Evolutionary conservation across 768 basidiomycete species (phyloP).

Genomic region (Agrocybe praecox): DNA sequence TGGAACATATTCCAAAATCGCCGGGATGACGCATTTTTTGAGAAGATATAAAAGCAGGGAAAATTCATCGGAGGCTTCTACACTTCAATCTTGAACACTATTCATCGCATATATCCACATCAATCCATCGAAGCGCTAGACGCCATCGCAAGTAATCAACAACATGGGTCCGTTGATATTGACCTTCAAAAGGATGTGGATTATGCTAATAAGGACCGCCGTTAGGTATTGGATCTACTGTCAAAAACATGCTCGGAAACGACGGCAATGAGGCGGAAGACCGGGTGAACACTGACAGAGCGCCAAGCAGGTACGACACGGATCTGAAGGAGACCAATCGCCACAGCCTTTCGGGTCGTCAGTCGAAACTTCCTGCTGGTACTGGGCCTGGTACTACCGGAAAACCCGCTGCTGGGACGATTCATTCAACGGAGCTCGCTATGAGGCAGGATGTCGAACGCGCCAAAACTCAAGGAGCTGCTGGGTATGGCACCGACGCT

Average conservation of each 20-base stretch:
- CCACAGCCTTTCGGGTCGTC: background rate
- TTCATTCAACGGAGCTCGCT: background rate
- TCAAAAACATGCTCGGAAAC: constrained; percentile 17
- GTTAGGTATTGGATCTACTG: constrained; percentile 12
- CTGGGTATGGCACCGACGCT: constrained; percentile 14
- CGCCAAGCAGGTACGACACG: background rate
- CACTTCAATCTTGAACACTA: background rate
- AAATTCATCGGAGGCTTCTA: background rate
- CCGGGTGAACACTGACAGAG: background rate
- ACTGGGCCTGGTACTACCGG: constrained; percentile 15
- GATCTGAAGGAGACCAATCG: background rate
- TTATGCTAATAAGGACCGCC: too few species aligned
- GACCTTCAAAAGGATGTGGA: too few species aligned
- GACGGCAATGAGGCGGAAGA: constrained; percentile 1
- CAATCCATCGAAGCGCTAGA: background rate
- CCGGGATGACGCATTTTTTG: background rate
- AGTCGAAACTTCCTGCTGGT: constrained; percentile 12
- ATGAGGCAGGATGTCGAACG: constrained; percentile 7
- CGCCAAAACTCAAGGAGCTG: background rate
- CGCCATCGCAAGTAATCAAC: background rate
- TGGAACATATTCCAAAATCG: background rate
- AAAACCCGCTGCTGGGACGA: constrained; percentile 2
- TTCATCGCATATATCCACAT: background rate
- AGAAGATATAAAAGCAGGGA: background rate
- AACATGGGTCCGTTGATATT: background rate